phyloP scores from a whole-genome alignment of 2,329 filamentous ascomycete genomes.

The Colletotrichum aenigma region DNA sequence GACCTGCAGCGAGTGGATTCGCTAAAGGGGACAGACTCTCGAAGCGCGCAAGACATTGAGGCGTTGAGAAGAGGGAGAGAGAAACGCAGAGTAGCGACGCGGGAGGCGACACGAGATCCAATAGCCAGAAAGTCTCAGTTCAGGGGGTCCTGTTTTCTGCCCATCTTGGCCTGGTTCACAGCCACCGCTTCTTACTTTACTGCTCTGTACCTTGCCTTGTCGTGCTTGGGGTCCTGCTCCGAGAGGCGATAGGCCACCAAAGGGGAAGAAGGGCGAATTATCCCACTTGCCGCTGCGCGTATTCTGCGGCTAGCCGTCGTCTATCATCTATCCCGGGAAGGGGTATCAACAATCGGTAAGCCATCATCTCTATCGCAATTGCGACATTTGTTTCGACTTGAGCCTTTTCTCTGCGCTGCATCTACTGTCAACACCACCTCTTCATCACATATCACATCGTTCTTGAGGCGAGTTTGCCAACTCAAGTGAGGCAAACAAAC shows the following conservation, averaged over 20 bases:
- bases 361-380: background rate
- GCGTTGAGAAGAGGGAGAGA: background rate
- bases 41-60: background rate
- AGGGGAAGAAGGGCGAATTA: conserved; percentile 3
- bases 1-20: background rate
- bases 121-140: conserved; percentile 12
- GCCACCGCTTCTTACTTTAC: background rate
- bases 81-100: background rate
- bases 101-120: conserved; percentile 7
- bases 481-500: conserved; percentile 15
- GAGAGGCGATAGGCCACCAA: conserved; percentile 16
- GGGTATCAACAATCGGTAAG: conserved; percentile 9
- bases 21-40: background rate
- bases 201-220: conserved; percentile 13
- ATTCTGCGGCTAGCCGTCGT: conserved; percentile 10
- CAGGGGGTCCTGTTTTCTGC: conserved; percentile 9
- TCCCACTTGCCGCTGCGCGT: conserved; percentile 10
- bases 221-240: conserved; percentile 10
- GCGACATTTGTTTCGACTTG: background rate
- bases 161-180: conserved; percentile 14
- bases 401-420: background rate
- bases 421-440: background rate
- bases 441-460: conserved; percentile 1
- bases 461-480: background rate
- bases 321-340: background rate